Conservation (phyloP, 2,329 filamentous ascomycete species). For the Trichophyton simii region DNA sequence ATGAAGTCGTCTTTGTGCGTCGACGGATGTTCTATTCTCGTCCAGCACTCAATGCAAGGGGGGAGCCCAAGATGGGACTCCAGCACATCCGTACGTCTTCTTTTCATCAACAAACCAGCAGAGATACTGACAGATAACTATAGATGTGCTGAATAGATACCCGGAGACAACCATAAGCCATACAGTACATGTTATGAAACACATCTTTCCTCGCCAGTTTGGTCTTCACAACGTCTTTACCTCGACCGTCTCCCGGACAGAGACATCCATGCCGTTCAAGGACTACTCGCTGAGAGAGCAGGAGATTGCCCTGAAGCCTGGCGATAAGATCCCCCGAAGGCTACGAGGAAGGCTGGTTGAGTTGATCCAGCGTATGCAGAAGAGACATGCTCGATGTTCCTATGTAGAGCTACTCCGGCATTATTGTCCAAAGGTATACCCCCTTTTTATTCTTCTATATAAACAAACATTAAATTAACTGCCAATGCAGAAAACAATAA, state of each 20-base stretch:
- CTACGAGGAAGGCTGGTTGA: slow-evolving; percentile 50
- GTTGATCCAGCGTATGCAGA: slow-evolving; percentile 57
- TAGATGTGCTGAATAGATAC: slow-evolving; percentile 72
- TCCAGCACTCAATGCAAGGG: slow-evolving; percentile 55
- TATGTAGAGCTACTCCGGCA: slow-evolving; percentile 67
- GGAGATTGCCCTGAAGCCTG: slow-evolving; percentile 47
- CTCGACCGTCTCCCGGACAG: slow-evolving; percentile 48
- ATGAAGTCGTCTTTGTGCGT: slow-evolving; percentile 62
- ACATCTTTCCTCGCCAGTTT: slow-evolving; percentile 88
- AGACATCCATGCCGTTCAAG: slow-evolving; percentile 62
- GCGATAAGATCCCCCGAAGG: slow-evolving; percentile 28
- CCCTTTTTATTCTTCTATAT: neutral
- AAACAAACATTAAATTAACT: neutral
- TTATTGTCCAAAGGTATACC: slow-evolving; percentile 56
- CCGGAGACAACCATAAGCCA: slow-evolving; percentile 37
- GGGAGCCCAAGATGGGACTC: slow-evolving; percentile 59
- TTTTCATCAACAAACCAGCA: too few species aligned
- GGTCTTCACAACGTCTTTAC: slow-evolving; percentile 86
- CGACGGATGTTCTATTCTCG: slow-evolving; percentile 78
- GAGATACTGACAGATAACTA: neutral
- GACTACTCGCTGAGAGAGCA: slow-evolving; percentile 78
- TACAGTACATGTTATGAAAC: slow-evolving; percentile 67
- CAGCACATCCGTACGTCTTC: slow-evolving; percentile 64
- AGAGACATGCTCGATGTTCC: slow-evolving; percentile 59
- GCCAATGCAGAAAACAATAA: slow-evolving; percentile 5